A percentile compares a stretch with the other conserved stretches of the same genome.
Conservation (phyloP, 768 basidiomycete genomes). For the Pleurotus pulmonarius region DNA sequence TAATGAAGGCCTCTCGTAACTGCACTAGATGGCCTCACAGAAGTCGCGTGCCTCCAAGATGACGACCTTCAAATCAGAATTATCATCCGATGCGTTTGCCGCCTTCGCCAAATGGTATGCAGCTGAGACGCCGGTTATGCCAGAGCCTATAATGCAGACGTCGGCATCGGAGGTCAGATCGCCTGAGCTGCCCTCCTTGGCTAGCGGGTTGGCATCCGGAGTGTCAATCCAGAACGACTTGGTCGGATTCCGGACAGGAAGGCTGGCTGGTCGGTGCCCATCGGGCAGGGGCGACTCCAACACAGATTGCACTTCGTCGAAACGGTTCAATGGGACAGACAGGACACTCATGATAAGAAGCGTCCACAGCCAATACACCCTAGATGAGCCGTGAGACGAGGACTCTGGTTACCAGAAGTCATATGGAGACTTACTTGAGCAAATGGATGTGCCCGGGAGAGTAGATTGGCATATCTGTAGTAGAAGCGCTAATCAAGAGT, state of each 20-base stretch:
- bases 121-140: constrained; percentile 71
- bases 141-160: constrained; percentile 76
- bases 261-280: constrained; percentile 11
- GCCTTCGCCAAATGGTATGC: constrained; percentile 66
- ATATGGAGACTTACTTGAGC: neutral
- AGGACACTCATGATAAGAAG: neutral
- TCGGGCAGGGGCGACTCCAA: constrained; percentile 2
- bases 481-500: too few relatives aligned
- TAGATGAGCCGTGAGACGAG: neutral
- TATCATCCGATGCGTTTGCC: constrained; percentile 15
- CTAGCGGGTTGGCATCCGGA: constrained; percentile 62
- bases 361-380: too few relatives aligned
- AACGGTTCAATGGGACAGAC: constrained; percentile 2
- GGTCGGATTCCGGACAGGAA: constrained; percentile 63
- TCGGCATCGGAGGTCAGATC: constrained; percentile 58
- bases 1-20: neutral
- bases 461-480: too few relatives aligned
- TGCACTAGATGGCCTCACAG: constrained; percentile 46
- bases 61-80: constrained; percentile 41
- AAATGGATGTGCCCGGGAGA: too few relatives aligned
- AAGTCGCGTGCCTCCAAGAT: constrained; percentile 85
- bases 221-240: constrained; percentile 71
- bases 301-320: constrained; percentile 4
- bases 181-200: constrained; percentile 61
- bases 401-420: neutral